Evolutionary conservation across 2,329 filamentous ascomycete genomes (phyloP), one percentile per base, ranked within the genome.

Genomic region (Aureobasidium pullulans): DNA sequence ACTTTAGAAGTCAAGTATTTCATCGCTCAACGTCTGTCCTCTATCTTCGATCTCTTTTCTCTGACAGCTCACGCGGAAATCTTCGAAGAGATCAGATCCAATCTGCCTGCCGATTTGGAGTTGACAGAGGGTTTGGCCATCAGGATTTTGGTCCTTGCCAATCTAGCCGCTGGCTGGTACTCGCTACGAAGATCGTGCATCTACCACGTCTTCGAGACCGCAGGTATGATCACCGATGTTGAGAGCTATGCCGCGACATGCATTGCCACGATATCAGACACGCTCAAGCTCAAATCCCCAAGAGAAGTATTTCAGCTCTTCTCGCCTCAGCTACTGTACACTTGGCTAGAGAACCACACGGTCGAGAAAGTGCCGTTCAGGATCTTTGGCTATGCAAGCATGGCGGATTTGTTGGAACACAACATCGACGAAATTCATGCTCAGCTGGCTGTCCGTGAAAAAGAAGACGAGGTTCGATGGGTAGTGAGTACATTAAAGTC

Each of bases 141-240:
- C 63, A 86, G 94, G 6, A 76, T 97, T 2, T 83, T 89, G 62
- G 83, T 90, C 8, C 76, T 97, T 10, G 84, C 88, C 1, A 84
- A 85, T 59, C 76, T 99, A 60, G 94, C 89, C 28, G 89, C 90
- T 32, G 76, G 79, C 53, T 97, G 93, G 89, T 86, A 90, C 61
- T 96, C 92, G 0, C 79, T 97, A 19, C 79, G 96, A 44, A 86
- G 92, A 54, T 85, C 88, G 64, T 91, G 90, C 64, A 88, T 96
- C 16, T 99, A 96, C 70, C 88, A 94, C 71, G 91, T 97, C 23
- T 96, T 97, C 66, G 94, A 97, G 71, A 90, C 88, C 0, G 89
- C 92, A 1, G 90, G 88, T 1, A 84, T 85, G 60, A 83, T 96
- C 13, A 74, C 81, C 3, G 73, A 76, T 10, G 87, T 88, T 6